Evolutionary conservation across 805 yeast species (phyloP), one percentile per base, ranked within the genome.

Genomic region (Sugiyamaella floridensis): DNA sequence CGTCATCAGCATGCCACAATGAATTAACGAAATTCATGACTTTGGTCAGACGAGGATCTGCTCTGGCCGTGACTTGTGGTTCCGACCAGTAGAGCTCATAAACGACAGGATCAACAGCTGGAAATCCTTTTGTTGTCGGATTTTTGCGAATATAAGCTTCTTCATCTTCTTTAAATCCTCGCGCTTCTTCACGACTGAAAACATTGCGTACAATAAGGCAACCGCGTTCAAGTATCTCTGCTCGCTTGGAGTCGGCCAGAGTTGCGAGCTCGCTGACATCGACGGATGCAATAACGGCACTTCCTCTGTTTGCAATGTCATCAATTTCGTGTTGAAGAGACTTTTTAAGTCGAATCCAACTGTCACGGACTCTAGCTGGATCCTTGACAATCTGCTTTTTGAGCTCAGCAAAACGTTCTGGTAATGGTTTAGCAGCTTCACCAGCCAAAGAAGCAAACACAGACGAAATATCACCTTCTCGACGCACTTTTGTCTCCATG

Each of bases 41-140:
- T 51, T 60, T 56, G 15, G 63, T 53, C 19, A 71, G 54, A 19
- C 67, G 64, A 15, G 74, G 74, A 57, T 72, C 72, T 1, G 74
- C 63, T 37, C 78, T 58, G 6, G 76, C 76, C 45, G 58, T 61
- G 1, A 68, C 62, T 57, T 74, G 76, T 2, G 73, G 57, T 48
- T 65, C 63, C 2, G 74, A 63, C 76, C 77, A 74, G 54, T 69
- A 71, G 14, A 71, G 60, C 52, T 70, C 70, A 57, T 67, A 60
- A 48, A 64, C 58, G 43, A 61, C 50, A 32, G 66, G 59, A 41
- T 62, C 50, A 8, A 54, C 56, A 12, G 43, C 48, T 4, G 71
- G 68, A 42, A 59, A 59, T 2, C 52, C 65, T 1, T 63, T 63
- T 43, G 61, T 63, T 16, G 43, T 14, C 1, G 69, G 69, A 54